These are phyloP conservation scores for Leishmania martiniquensis DNA, from an alignment of 208 protist species.

Conservation along the genomic window DNA sequence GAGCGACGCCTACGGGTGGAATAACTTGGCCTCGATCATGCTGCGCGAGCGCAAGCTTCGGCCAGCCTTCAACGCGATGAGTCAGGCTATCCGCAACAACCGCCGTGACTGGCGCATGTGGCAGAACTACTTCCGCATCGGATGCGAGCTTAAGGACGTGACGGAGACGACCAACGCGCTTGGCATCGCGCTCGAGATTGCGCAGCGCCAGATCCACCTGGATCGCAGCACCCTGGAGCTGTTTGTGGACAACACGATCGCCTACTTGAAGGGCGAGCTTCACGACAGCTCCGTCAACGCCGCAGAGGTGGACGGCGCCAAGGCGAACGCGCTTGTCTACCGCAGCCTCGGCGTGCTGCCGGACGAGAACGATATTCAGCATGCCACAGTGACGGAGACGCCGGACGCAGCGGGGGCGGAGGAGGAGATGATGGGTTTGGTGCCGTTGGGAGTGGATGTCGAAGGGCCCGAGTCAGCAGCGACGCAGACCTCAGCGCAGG, in stretches of 20 bases:
- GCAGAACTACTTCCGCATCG: slow-evolving; percentile 93
- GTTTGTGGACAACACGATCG: slow-evolving; percentile 83
- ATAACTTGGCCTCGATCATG: slow-evolving; percentile 90
- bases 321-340: slow-evolving; percentile 31
- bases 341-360: slow-evolving; percentile 31
- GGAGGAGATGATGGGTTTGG: slow-evolving; percentile 25
- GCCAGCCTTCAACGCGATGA: slow-evolving; percentile 91
- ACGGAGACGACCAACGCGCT: slow-evolving; percentile 85
- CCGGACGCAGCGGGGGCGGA: slow-evolving; percentile 20
- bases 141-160: slow-evolving; percentile 85
- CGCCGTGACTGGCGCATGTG: slow-evolving; percentile 91
- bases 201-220: slow-evolving; percentile 65
- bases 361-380: slow-evolving; percentile 37
- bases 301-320: slow-evolving; percentile 13
- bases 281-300: slow-evolving; percentile 47
- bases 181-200: slow-evolving; percentile 77
- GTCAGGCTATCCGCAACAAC: slow-evolving; percentile 88
- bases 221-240: slow-evolving; percentile 63
- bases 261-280: slow-evolving; percentile 79
- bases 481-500: not conserved
- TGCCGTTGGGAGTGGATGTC: slow-evolving; percentile 42
- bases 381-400: slow-evolving; percentile 31
- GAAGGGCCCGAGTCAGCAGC: slow-evolving; percentile 15
- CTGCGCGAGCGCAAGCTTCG: slow-evolving; percentile 77
- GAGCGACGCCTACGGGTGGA: slow-evolving; percentile 91